Conservation (phyloP, 805 yeast species). For the Starmera dryadoides region DNA sequence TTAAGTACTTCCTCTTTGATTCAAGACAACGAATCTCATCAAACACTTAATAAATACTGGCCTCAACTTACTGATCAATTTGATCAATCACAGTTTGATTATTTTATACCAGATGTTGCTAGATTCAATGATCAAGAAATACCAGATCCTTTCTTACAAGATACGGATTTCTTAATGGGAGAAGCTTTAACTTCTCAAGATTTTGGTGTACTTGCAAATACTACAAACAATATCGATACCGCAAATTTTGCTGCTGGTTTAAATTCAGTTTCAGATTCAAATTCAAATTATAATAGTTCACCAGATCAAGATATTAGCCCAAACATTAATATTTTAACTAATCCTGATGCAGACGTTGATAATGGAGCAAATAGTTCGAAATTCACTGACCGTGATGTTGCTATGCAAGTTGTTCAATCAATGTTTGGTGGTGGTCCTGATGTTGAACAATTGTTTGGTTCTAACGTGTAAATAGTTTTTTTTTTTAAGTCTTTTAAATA, state of each 20-base stretch:
- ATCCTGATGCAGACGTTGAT: too few relatives aligned
- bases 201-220: neutral
- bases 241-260: neutral
- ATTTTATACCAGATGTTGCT: slow-evolving; percentile 17
- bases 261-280: neutral
- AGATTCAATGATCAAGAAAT: slow-evolving; percentile 9
- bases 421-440: slow-evolving; percentile 17
- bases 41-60: slow-evolving; percentile 19
- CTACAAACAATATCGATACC: neutral
- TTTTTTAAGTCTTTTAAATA: neutral
- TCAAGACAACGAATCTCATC: too few relatives aligned
- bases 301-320: neutral
- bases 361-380: too few relatives aligned
- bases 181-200: neutral
- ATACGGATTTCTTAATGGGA: neutral
- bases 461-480: neutral
- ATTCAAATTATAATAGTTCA: neutral
- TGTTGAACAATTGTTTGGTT: neutral
- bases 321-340: neutral
- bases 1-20: neutral
- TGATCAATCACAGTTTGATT: slow-evolving; percentile 21
- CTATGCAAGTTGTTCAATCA: slow-evolving; percentile 18
- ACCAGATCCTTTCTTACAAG: slow-evolving; percentile 18
- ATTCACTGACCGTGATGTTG: slow-evolving; percentile 15
- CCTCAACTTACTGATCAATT: slow-evolving; percentile 15